Evolutionary conservation across 495 filamentous ascomycete genomes (phyloP), one percentile per base, ranked within the genome.

Genomic region (Aspergillus bridgeri): DNA sequence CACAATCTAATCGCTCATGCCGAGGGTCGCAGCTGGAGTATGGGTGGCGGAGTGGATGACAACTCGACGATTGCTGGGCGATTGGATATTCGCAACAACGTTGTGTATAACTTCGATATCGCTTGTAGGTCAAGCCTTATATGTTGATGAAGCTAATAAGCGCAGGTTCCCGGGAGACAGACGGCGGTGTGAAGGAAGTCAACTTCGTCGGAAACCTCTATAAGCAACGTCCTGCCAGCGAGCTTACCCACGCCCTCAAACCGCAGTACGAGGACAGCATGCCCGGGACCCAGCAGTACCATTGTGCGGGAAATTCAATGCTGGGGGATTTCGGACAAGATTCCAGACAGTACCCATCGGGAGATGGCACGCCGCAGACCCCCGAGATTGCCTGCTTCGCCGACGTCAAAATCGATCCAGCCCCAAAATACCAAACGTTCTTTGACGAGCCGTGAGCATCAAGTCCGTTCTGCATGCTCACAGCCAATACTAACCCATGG

Each of bases 41-140:
- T 59, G 57, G 57, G 57, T 11, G 57, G 57, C 6, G 57, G 50
- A 0, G 57, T 59, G 2, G 57, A 59, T 13, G 50, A 53, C 46
- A 53, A 48, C 18, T 45, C 57, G 25, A 53, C n/a, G 0, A 48
- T 59, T 49, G 50, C 57, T 5, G 57, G 57, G 5, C 25, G 50
- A 11, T 42, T 59, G 24, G 57, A 59, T 49, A 59, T 59, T 17
- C 48, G 55, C 23, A 59, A 59, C 42, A 59, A 59, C 44, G 57
- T 59, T 2, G 57, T 59, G 8, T 59, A 59, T 25, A 59, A 59
- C 25, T 59, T 59, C 19, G 57, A 51, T 59, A 42, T 27, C 43
- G n/a, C 8, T 7, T 6, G 3, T 23, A 27, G 1, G 21, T 0
- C 2, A 27, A 24, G 8, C 3, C 5, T n/a, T 21, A 4, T n/a